Evolutionary conservation across 2,329 filamentous ascomycete species (phyloP), one percentile per base, ranked within the genome.

Genomic region (Colletotrichum graminicola): DNA sequence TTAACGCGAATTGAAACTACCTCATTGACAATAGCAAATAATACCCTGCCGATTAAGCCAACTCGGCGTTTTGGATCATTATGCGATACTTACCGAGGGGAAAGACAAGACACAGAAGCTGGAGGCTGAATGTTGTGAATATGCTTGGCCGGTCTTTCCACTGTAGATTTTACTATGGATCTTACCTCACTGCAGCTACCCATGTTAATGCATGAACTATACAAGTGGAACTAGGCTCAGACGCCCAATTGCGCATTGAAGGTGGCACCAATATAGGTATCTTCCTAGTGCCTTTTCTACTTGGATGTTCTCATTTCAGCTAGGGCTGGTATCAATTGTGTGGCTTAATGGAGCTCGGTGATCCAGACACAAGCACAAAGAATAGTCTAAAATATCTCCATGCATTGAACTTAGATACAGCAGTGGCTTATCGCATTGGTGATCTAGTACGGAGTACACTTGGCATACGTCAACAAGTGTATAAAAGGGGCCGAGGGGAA

Each of bases 401-500:
- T 16, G 23, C 5, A 29, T 23, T 62, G 29, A 43, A 54, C 34
- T 26, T 62, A 29, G 32, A 43, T 14, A n/a, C 4, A 21, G 12
- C 3, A 11, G 18, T 16, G n/a, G n/a, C 32, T 23, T 18, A 2
- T 62, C 26, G 23, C n/a, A 49, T 32, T 29, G 11, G 23, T 12
- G 16, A 36, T 11, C 4, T 5, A 52, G 43, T 23, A n/a, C n/a
- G n/a, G n/a, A n/a, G n/a, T n/a, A 29, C 10, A 43, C 60, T 62
- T 62, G 47, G 60, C 47, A 23, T 29, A 62, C 60, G 60, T 62
- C 47, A 54, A 54, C 10, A 23, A 62, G 23, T 51, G 2, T 11
- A 36, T n/a, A 11, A 10, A 16, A 11, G 23, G 23, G 47, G 10
- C 41, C 18, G 36, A 32, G 34, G 5, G 10, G 26, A 10, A 36